Base-by-base conservation (phyloP, 2,329 filamentous ascomycete genomes). In the Fusarium sp. region DNA sequence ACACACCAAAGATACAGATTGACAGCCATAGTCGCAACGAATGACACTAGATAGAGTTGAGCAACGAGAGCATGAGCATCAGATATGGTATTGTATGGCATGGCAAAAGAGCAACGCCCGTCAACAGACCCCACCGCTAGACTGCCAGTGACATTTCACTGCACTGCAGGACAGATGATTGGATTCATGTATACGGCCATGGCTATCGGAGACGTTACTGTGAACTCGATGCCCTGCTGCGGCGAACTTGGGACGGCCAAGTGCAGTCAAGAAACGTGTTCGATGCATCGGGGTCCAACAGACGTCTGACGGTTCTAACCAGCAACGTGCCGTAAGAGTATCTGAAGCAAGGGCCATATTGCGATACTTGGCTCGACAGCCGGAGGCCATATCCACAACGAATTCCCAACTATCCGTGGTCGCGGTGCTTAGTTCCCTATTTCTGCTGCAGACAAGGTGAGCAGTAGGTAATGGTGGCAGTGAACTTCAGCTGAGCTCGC, bases 71-170 rank as follows among this genome's bases (percentile, higher is more conserved):
- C 30, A 49, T 40, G 37, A 48, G 32, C 48, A 53, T 30, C 32
- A 55, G 41, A 35, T 41, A 56, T 43, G 46, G 46, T 17, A 35
- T n/a, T 15, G 33, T 35, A 35, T 19, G 9, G 7, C 27, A 53
- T 56, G 46, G 47, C 40, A 19, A 19, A 17, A 30, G 25, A 56
- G 40, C 17, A 37, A 50, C 40, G 58, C 45, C 30, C 48, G 56
- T 20, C 30, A 47, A 49, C 20, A 27, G 32, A 39, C 45, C 43
- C 65, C 65, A 67, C 65, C 46, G 30, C 65, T 40, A 46, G 39
- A 25, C 6, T 41, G 25, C 49, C 59, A 49, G 64, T 67, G 65
- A 68, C 64, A 67, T 67, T 57, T 55, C 44, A 15, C 30, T 43
- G 40, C 59, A 43, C 22, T 48, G 22, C 27, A 48, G 44, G 39